Evolutionary conservation across 2,329 filamentous ascomycete species (phyloP), one percentile per base, ranked within the genome.

Genomic region (Colletotrichum plurivorum): DNA sequence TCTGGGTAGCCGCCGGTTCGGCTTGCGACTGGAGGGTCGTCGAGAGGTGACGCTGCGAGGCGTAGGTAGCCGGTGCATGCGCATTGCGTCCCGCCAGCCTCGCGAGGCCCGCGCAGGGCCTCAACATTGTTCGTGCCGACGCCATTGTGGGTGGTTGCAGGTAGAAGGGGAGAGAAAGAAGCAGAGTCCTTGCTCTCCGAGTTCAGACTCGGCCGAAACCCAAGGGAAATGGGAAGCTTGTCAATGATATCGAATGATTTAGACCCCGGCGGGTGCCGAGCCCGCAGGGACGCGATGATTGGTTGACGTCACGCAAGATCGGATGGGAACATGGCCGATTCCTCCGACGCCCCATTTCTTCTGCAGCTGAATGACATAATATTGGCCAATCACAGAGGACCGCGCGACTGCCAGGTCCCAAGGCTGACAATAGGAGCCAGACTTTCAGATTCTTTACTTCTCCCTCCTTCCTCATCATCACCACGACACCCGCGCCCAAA

Each of bases 351-450:
- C 27, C 54, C 55, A 60, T 36, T 18, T 58, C 45, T 54, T 55
- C 43, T 63, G 64, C 58, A 60, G 54, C 15, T 48, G 31, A 65
- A 71, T 72, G 71, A 72, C 66, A 72, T 67, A 67, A 70, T 71
- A 39, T 43, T 53, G 41, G 54, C 70, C 70, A 71, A 71, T 71
- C 63, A 71, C 18, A 27, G n/a, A 43, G 58, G 54, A 51, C 58
- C 12, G 45, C 16, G 15, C 31, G 27, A 67, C 58, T 22, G 53
- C 63, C 49, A n/a, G 36, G 56, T 63, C 58, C 63, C 46, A 68
- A 68, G 67, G 63, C 46, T 68, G 64, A 63, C 52, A 63, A 55
- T 43, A 58, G 67, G 45, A 63, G 64, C 67, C 64, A 68, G 67
- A 49, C 45, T 49, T 56, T 59, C 52, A 43, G 36, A 52, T 41